These are phyloP conservation scores for Bretschneidera sinensis DNA, from an alignment of 345 rosid genomes.

Conservation along the genomic window DNA sequence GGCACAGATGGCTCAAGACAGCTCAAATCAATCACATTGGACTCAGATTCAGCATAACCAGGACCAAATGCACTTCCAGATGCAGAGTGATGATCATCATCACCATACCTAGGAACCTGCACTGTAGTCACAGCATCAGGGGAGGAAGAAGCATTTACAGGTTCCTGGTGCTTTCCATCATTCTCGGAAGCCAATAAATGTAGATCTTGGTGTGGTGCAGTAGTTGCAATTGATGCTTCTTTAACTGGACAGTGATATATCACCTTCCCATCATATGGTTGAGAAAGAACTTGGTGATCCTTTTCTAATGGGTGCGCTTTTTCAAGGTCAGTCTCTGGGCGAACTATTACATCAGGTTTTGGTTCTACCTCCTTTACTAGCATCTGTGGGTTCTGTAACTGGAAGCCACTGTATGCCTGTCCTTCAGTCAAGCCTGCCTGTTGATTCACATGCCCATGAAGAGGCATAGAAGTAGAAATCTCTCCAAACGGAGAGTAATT, in stretches of 20 bases:
- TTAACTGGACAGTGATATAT: conserved; percentile 31
- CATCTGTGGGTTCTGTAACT: conserved; percentile 34
- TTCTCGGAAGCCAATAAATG: conserved; percentile 26
- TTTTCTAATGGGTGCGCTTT: conserved; percentile 23
- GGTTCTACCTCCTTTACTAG: conserved; percentile 30
- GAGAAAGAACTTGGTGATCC: conserved; percentile 29
- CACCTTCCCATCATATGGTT: conserved; percentile 30
- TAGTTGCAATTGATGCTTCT: conserved; percentile 29
- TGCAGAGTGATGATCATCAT: conserved; percentile 41
- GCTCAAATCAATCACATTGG: conserved; percentile 48
- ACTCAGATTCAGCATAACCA: conserved; percentile 36
- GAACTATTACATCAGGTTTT: conserved; percentile 31
- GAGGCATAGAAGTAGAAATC: conserved; percentile 30
- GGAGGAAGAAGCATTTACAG: conserved; percentile 31
- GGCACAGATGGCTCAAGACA: conserved; percentile 42
- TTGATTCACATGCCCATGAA: conserved; percentile 36
- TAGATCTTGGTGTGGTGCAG: conserved; percentile 28
- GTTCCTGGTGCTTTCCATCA: conserved; percentile 29
- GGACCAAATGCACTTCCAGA: conserved; percentile 34
- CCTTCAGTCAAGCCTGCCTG: conserved; percentile 38
- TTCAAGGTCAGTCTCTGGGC: conserved; percentile 32
- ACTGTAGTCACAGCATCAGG: conserved; percentile 36
- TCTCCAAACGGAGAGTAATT: conserved; percentile 33
- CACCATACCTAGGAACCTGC: conserved; percentile 36
- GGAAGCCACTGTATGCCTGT: conserved; percentile 29